These are phyloP conservation scores for Geoglossum glabrum DNA, from an alignment of 495 filamentous ascomycete species.

Conservation along the genomic window DNA sequence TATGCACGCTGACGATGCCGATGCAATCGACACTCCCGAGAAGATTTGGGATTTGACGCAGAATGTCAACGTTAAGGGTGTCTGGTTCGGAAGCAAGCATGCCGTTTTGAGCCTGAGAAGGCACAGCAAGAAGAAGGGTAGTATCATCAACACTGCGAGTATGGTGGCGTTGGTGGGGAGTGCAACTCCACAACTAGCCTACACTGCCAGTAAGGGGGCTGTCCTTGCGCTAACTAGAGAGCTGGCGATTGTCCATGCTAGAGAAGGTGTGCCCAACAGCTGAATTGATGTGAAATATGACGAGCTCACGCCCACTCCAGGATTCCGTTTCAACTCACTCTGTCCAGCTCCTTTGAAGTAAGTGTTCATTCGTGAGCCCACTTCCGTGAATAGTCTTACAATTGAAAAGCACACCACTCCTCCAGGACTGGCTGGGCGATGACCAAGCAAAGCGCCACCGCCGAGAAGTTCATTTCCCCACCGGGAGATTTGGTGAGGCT, in stretches of 20 bases:
- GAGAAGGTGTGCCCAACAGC: slow-evolving; percentile 9
- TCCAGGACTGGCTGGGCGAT: slow-evolving; percentile 90
- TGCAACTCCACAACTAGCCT: slow-evolving; percentile 88
- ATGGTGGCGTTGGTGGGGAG: slow-evolving; percentile 83
- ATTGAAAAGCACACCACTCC: slow-evolving; percentile 37
- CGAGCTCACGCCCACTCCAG: slow-evolving; percentile 27
- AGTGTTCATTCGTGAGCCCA: slow-evolving; percentile 7
- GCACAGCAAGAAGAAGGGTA: slow-evolving; percentile 54
- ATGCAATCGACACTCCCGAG: slow-evolving; percentile 69
- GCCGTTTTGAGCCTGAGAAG: slow-evolving; percentile 66
- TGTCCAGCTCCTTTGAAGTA: slow-evolving; percentile 86
- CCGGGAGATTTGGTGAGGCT: slow-evolving; percentile 86
- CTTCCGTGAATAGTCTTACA: neutral
- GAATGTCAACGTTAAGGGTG: slow-evolving; percentile 92
- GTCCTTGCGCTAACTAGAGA: slow-evolving; percentile 48
- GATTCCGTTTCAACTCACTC: slow-evolving; percentile 69
- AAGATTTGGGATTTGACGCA: slow-evolving; percentile 91
- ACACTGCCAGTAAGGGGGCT: slow-evolving; percentile 88
- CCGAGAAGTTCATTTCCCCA: slow-evolving; percentile 87
- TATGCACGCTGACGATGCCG: slow-evolving; percentile 79
- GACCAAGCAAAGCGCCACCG: slow-evolving; percentile 65
- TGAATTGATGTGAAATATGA: neutral
- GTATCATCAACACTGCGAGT: slow-evolving; percentile 87
- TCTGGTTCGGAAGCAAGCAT: slow-evolving; percentile 93
- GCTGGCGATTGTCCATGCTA: slow-evolving; percentile 21